phyloP scores from a whole-genome alignment of 179 eudicot genomes.

The Actinidia arguta region DNA sequence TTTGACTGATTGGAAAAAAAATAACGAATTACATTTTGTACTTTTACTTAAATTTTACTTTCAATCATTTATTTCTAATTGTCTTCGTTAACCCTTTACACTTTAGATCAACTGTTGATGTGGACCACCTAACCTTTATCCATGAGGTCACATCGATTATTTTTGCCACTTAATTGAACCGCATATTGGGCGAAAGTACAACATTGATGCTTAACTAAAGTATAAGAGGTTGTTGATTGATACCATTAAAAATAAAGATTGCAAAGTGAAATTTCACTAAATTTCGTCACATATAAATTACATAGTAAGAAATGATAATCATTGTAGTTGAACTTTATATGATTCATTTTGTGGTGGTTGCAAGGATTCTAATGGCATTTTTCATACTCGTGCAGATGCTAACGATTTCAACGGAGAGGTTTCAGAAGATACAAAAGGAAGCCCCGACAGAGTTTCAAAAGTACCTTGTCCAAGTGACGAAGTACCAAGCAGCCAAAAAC shows the following conservation, averaged over 20 bases:
- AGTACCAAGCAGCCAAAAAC: constrained; percentile 83
- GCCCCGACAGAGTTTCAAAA: constrained; percentile 75
- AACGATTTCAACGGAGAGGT: constrained; percentile 83
- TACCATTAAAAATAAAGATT: background rate
- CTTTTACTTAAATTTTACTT: too few species aligned
- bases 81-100: too few species aligned
- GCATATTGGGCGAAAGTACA: too few species aligned
- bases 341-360: background rate
- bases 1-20: too few species aligned
- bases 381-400: constrained; percentile 61
- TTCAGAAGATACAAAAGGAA: constrained; percentile 80
- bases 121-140: too few species aligned
- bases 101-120: too few species aligned
- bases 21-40: too few species aligned
- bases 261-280: background rate
- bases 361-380: background rate
- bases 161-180: too few species aligned
- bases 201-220: too few species aligned
- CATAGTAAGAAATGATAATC: background rate
- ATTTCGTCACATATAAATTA: background rate
- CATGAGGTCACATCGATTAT: too few species aligned
- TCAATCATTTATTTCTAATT: too few species aligned
- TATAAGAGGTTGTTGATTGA: too few species aligned
- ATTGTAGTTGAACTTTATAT: background rate
- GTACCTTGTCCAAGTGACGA: constrained; percentile 87